These are phyloP conservation scores for Crataegus laevigata DNA, from an alignment of 306 rosid genomes.

Conservation along the genomic window DNA sequence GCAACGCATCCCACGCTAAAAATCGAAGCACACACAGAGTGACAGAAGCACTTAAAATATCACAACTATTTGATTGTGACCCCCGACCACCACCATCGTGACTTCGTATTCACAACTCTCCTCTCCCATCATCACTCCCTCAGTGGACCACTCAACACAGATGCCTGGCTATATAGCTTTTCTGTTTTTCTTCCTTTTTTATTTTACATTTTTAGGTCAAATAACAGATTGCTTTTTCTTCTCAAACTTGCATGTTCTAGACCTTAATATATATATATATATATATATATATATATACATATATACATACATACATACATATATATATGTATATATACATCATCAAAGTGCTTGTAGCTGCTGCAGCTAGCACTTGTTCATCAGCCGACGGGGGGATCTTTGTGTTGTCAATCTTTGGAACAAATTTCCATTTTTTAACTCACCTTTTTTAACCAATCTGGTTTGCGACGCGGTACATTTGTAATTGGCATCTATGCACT, in stretches of 20 bases:
- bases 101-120: conserved; percentile 20
- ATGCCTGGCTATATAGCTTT: not conserved
- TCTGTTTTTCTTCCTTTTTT: not conserved
- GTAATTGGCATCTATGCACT: not conserved
- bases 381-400: not conserved
- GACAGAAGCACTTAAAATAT: not conserved
- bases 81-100: conserved; percentile 27
- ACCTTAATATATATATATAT: no score
- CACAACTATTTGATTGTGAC: conserved; percentile 31
- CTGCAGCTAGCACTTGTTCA: not conserved
- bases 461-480: not conserved
- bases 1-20: not conserved
- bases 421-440: not conserved
- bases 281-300: no score
- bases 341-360: not conserved
- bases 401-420: conserved; percentile 8
- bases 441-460: conserved; percentile 4
- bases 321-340: no score
- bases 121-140: conserved; percentile 16
- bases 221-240: not conserved
- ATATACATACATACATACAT: no score
- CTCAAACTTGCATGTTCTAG: not conserved
- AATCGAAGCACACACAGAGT: not conserved
- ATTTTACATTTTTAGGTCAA: not conserved
- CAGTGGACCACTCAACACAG: conserved; percentile 20